phyloP scores from a whole-genome alignment of 305 asterid species.

The Fraxinus baroniana region DNA sequence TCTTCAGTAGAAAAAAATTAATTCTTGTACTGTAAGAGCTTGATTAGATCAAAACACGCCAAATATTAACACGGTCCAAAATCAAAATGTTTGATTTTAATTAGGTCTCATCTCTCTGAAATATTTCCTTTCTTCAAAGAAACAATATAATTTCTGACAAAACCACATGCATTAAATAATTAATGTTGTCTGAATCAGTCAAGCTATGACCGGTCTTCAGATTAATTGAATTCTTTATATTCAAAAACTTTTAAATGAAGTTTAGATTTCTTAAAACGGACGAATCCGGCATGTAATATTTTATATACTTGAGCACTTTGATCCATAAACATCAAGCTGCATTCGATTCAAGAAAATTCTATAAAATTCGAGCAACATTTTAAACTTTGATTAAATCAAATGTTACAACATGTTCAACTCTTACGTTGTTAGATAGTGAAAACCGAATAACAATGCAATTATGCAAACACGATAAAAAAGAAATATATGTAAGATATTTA shows the following conservation, averaged over 20 bases:
- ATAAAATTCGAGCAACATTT: background rate
- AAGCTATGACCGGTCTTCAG: background rate
- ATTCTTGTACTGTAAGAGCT: background rate
- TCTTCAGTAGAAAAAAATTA: background rate
- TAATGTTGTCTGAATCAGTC: background rate
- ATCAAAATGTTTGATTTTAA: background rate
- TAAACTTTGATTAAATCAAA: background rate
- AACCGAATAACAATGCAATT: no score
- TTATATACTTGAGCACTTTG: background rate
- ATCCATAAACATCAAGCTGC: background rate
- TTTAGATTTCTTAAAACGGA: background rate
- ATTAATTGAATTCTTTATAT: background rate
- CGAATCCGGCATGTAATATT: background rate
- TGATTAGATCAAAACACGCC: background rate
- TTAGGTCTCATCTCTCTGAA: background rate
- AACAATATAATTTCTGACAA: background rate
- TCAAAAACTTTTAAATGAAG: background rate
- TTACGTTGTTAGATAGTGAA: background rate
- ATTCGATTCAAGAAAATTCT: background rate
- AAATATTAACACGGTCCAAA: background rate
- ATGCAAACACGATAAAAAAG: no score
- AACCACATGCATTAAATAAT: background rate
- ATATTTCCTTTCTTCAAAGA: background rate
- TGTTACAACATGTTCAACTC: background rate
- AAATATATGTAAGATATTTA: background rate